Base-by-base conservation (phyloP, 1,284 basidiomycete genomes). In the Cutaneotrichosporon sp. region DNA sequence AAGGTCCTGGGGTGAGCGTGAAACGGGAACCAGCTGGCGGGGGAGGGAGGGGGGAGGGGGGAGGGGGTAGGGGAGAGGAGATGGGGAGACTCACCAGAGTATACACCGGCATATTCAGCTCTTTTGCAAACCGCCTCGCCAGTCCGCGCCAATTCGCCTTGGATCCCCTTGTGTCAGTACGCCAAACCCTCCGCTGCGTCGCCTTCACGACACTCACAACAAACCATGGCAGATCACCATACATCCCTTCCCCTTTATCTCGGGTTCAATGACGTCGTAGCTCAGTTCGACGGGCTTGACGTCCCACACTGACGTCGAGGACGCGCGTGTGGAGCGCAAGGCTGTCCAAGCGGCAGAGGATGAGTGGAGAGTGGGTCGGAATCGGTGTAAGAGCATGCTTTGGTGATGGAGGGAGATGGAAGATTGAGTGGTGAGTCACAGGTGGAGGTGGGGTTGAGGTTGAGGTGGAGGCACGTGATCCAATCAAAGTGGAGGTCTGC, bases 61-160 rank as follows among this genome's bases (percentile, higher is more conserved):
- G 9, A 46, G 47, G 5, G 16, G 36, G 10, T 22, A 18, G 18
- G 10, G 5, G 5, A n/a, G 30, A 13, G 21, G 21, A 5, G 16
- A 30, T 21, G 5, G 11, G 7, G 18, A n/a, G 3, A 73, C 81
- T 57, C 59, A 83, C 83, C 8, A 85, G 70, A 9, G 83, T 81
- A 68, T 83, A 84, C 8, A 86, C 81, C 0, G 81, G 79, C 64
- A 84, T 79, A 7, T 77, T 78, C 10, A 83, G 76, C 32, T 78
- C 72, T 6, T 75, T 60, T 0, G 83, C 80, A 70, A 85, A 82
- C 5, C 78, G 76, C 55, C 81, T 81, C 0, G 82, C 82, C 8
- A 85, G 72, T 2, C 81, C 82, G 8, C 85, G 75, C 84, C 84
- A 86, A 71, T 86, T 86, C 69, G 84, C 83, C 68, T 85, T 85